These are phyloP conservation scores for Gossypium gossypioides DNA, from an alignment of 441 rosid species.

Conservation along the genomic window DNA sequence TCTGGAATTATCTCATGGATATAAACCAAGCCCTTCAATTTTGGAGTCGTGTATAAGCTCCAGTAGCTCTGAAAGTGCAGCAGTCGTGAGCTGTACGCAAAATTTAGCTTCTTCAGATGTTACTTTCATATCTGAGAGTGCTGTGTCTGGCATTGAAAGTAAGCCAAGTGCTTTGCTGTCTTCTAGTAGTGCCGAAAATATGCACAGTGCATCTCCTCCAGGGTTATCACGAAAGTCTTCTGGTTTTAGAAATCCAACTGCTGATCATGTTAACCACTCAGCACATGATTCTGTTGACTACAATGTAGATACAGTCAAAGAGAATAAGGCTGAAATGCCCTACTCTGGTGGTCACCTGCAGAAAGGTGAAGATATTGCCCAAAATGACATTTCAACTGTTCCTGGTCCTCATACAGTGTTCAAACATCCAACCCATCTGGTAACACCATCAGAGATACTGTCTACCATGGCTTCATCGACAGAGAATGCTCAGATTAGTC, in stretches of 20 bases:
- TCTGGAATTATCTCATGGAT: slow-evolving; percentile 31
- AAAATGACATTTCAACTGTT: slow-evolving; percentile 27
- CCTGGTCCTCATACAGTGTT: slow-evolving; percentile 27
- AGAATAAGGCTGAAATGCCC: slow-evolving; percentile 26
- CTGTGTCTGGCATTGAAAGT: slow-evolving; percentile 26
- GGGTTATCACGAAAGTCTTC: slow-evolving; percentile 41
- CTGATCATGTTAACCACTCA: slow-evolving; percentile 36
- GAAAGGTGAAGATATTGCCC: slow-evolving; percentile 25
- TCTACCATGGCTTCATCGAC: slow-evolving; percentile 31
- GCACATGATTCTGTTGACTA: slow-evolving; percentile 21
- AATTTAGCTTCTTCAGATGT: slow-evolving; percentile 34
- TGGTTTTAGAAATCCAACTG: slow-evolving; percentile 37
- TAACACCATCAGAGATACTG: slow-evolving; percentile 46
- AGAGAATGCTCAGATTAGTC: slow-evolving; percentile 29
- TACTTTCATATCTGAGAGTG: slow-evolving; percentile 24
- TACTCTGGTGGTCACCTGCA: slow-evolving; percentile 27
- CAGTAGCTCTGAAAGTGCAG: slow-evolving; percentile 25
- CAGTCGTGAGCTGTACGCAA: slow-evolving; percentile 22
- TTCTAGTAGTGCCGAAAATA: slow-evolving; percentile 27
- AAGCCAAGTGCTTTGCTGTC: slow-evolving; percentile 32
- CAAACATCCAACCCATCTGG: slow-evolving; percentile 44
- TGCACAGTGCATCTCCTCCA: slow-evolving; percentile 30
- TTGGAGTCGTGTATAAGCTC: slow-evolving; percentile 18
- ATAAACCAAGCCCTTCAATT: slow-evolving; percentile 24
- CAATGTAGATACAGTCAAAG: slow-evolving; percentile 21